Evolutionary conservation across 768 basidiomycete species (phyloP).

Genomic region (Hygrophoropsis aurantiaca): DNA sequence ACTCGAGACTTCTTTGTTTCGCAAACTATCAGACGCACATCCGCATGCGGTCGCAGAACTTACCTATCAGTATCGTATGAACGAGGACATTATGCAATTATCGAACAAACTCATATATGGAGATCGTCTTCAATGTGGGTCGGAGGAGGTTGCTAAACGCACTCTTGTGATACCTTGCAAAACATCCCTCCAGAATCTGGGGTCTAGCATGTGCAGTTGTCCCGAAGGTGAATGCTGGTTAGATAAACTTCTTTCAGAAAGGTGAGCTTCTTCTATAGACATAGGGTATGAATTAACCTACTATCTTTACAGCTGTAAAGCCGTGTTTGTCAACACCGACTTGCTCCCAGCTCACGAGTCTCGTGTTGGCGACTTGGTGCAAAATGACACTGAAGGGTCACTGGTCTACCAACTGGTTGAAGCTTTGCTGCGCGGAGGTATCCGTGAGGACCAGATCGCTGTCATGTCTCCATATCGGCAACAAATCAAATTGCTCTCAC

Average conservation of each 20-base stretch:
- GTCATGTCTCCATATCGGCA: constrained; percentile 93
- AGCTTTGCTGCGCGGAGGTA: constrained; percentile 62
- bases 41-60: constrained; percentile 85
- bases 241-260: constrained; percentile 57
- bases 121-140: constrained; percentile 77
- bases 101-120: constrained; percentile 87
- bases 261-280: constrained; percentile 38
- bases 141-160: constrained; percentile 62
- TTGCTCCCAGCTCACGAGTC: constrained; percentile 75
- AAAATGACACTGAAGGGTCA: constrained; percentile 81
- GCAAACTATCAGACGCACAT: constrained; percentile 83
- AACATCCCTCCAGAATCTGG: constrained; percentile 44
- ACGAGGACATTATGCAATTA: constrained; percentile 89
- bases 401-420: constrained; percentile 68
- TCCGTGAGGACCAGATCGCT: constrained; percentile 72
- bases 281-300: neutral
- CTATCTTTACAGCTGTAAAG: constrained; percentile 62
- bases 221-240: constrained; percentile 65
- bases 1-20: constrained; percentile 87
- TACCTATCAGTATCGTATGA: constrained; percentile 93
- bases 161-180: constrained; percentile 53
- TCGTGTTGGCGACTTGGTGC: constrained; percentile 82
- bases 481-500: constrained; percentile 85
- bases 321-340: constrained; percentile 95
- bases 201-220: constrained; percentile 34